Evolutionary conservation across 495 filamentous ascomycete genomes (phyloP).

Genomic region (Neurospora sp.): DNA sequence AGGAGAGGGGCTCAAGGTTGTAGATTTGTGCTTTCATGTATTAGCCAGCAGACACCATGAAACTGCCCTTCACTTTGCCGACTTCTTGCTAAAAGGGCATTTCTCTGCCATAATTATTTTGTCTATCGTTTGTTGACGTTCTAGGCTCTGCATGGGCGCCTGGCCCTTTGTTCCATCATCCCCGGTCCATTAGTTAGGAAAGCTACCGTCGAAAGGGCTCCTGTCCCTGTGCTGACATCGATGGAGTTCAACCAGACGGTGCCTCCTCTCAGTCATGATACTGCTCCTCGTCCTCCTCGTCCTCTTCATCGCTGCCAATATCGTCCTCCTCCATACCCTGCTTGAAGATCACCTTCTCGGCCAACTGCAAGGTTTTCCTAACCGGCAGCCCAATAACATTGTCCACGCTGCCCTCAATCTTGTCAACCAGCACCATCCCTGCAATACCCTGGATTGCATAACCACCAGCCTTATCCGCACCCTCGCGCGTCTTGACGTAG

Average conservation of each 20-base stretch:
- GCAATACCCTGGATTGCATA: constrained; percentile 90
- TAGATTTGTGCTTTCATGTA: not conserved
- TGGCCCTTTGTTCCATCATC: not conserved
- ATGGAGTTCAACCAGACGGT: not conserved
- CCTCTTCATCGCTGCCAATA: constrained; percentile 18
- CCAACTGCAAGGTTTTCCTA: constrained; percentile 65
- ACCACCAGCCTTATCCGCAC: constrained; percentile 90
- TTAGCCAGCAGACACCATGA: not conserved
- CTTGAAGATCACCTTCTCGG: constrained; percentile 66
- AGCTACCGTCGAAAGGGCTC: not conserved
- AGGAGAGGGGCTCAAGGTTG: constrained; percentile 3
- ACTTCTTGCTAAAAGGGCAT: not conserved
- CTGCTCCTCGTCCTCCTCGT: constrained; percentile 2
- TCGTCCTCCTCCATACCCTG: constrained; percentile 28
- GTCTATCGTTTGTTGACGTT: not conserved
- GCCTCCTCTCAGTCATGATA: not conserved
- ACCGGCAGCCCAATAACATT: constrained; percentile 95
- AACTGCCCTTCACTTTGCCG: not conserved
- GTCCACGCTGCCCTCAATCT: constrained; percentile 80
- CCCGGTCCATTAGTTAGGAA: not conserved
- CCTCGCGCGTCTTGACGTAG: constrained; percentile 87
- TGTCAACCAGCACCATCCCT: constrained; percentile 69
- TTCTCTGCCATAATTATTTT: not conserved
- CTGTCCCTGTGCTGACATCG: not conserved
- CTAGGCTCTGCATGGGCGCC: not conserved